These are phyloP conservation scores for Xylaria flabelliformis DNA, from an alignment of 495 filamentous ascomycete species.

Conservation along the genomic window DNA sequence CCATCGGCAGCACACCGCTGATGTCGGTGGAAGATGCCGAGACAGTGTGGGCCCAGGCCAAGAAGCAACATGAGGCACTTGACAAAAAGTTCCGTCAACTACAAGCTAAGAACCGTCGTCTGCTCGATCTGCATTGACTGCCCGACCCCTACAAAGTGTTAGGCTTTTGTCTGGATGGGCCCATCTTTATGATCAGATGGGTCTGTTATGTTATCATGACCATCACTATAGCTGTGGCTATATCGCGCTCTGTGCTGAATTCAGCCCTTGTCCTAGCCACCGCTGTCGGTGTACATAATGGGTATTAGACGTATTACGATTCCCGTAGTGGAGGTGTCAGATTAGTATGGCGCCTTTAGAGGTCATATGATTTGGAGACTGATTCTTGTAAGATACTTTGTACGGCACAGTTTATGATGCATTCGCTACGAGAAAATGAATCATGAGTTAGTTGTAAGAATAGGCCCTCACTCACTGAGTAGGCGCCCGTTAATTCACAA, in stretches of 20 bases:
- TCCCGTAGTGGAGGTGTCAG: neutral
- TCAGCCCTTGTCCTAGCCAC: conserved; percentile 24
- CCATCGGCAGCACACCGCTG: conserved; percentile 55
- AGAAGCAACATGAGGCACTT: conserved; percentile 70
- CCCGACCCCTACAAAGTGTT: conserved; percentile 20
- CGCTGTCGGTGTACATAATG: conserved; percentile 22
- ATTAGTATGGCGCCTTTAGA: neutral
- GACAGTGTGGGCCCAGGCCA: conserved; percentile 58
- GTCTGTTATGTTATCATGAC: conserved; percentile 28
- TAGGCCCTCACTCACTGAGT: neutral
- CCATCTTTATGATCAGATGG: conserved; percentile 30
- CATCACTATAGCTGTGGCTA: conserved; percentile 26
- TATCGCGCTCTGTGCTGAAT: conserved; percentile 20
- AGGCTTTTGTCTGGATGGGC: conserved; percentile 18
- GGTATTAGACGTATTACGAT: conserved; percentile 15
- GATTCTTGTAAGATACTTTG: neutral
- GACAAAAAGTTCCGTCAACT: conserved; percentile 70
- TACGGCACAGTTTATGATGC: neutral
- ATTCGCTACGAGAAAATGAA: neutral
- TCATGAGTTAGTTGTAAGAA: neutral
- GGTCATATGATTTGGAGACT: neutral
- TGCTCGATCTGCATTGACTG: conserved; percentile 45
- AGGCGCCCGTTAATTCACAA: neutral
- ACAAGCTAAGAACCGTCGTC: conserved; percentile 64
- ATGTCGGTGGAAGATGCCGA: conserved; percentile 68